These are phyloP conservation scores for Jaminaea rosea DNA, from an alignment of 1,284 basidiomycete species.

Conservation along the genomic window DNA sequence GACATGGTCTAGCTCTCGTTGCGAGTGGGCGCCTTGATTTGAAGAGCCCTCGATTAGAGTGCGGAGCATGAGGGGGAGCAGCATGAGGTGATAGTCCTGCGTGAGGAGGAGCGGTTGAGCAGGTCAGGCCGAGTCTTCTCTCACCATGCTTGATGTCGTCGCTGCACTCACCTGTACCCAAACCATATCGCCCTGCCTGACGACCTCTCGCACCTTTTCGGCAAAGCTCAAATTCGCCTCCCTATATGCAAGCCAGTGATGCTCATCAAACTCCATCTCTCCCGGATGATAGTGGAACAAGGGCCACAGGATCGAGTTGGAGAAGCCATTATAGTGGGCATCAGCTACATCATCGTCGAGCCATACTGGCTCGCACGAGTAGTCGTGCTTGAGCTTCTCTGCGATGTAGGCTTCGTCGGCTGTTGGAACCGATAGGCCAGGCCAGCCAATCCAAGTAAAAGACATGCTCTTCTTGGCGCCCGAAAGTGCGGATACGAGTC, in stretches of 20 bases:
- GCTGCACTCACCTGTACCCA: conserved; percentile 60
- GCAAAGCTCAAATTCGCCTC: conserved; percentile 95
- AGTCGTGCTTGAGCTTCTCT: conserved; percentile 74
- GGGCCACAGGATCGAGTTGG: conserved; percentile 98
- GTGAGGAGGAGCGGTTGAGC: too few relatives aligned
- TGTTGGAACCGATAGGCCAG: conserved; percentile 34
- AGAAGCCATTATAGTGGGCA: conserved; percentile 94
- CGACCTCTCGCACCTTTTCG: conserved; percentile 68
- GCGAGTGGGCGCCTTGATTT: conserved; percentile 49
- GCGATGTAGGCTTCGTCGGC: conserved; percentile 40
- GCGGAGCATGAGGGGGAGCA: conserved; percentile 86
- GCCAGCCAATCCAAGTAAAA: conserved; percentile 48
- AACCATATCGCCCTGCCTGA: conserved; percentile 73
- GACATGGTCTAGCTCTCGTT: conserved; percentile 38
- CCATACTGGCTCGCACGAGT: conserved; percentile 94
- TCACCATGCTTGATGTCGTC: too few relatives aligned
- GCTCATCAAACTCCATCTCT: conserved; percentile 93
- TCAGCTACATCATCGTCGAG: conserved; percentile 95
- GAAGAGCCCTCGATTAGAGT: conserved; percentile 62
- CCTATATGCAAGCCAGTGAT: conserved; percentile 93
- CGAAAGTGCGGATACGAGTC: conserved; percentile 42
- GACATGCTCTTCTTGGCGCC: conserved; percentile 44
- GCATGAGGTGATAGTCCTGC: conserved; percentile 61
- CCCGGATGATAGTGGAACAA: conserved; percentile 85
- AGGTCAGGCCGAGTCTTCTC: too few relatives aligned